A percentile compares a stretch with the other conserved stretches of the same genome.
These are phyloP conservation scores for Xerocomellus amylosporus DNA, from an alignment of 768 basidiomycete species.

Conservation along the genomic window DNA sequence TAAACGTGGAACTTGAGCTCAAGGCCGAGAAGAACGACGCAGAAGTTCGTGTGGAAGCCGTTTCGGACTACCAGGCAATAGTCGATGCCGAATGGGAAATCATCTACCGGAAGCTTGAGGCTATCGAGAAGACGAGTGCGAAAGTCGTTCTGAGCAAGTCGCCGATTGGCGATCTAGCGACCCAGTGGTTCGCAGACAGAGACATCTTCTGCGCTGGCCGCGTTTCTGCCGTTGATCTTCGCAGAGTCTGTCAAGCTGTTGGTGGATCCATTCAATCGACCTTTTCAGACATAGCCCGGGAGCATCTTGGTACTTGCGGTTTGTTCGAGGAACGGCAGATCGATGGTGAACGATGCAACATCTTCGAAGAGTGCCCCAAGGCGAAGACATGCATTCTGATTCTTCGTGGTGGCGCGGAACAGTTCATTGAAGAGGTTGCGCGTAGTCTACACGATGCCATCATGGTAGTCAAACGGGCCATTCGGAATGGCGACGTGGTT, in stretches of 20 bases:
- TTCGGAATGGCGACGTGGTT: slow-evolving; percentile 93
- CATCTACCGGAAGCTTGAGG: slow-evolving; percentile 95
- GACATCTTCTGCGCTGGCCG: slow-evolving; percentile 99
- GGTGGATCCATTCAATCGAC: slow-evolving; percentile 95
- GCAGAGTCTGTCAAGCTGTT: slow-evolving; percentile 92
- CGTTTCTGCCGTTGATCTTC: slow-evolving; percentile 84
- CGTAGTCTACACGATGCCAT: slow-evolving; percentile 96
- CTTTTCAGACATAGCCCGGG: slow-evolving; percentile 83
- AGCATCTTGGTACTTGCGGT: slow-evolving; percentile 94
- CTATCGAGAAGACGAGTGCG: slow-evolving; percentile 93
- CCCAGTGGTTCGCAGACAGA: slow-evolving; percentile 98
- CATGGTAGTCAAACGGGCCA: slow-evolving; percentile 99
- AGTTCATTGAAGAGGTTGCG: slow-evolving; percentile 98
- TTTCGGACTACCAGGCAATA: slow-evolving; percentile 98
- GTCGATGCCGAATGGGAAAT: slow-evolving; percentile 99
- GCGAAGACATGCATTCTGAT: slow-evolving; percentile 95
- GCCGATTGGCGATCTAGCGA: slow-evolving; percentile 97
- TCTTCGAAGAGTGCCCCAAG: slow-evolving; percentile 90
- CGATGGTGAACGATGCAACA: slow-evolving; percentile 93
- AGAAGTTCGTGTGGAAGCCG: slow-evolving; percentile 94
- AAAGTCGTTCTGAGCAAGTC: slow-evolving; percentile 97
- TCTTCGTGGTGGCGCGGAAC: slow-evolving; percentile 94
- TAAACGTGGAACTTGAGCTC: slow-evolving; percentile 97
- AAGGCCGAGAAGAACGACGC: slow-evolving; percentile 99
- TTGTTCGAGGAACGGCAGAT: slow-evolving; percentile 92